Percentiles rank a stretch among this genome's conserved stretches.
Evolutionary conservation across 192 early-diverging fungal genomes (phyloP).

Genomic region (Cetraspora pellucida): DNA sequence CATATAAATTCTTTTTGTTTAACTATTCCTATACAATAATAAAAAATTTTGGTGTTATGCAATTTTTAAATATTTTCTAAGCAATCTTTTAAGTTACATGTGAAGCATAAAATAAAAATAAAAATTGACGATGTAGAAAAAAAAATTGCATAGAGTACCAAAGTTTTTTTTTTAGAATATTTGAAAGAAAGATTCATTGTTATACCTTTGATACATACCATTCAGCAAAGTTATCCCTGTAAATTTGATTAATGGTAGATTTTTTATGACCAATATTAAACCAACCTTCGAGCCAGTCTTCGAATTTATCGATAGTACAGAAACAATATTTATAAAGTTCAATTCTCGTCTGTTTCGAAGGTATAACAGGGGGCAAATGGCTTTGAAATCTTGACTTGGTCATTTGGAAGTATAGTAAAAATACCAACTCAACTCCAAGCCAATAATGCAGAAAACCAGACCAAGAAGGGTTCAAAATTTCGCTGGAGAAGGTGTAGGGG

Average conservation of each 20-base stretch:
- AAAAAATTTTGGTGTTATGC: too few species aligned
- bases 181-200: too few species aligned
- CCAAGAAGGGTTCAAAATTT: neutral
- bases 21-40: too few species aligned
- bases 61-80: too few species aligned
- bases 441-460: constrained; percentile 6
- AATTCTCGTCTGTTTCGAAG: neutral
- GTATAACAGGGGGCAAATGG: neutral
- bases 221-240: neutral
- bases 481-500: neutral
- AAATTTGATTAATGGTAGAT: neutral
- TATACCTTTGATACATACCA: constrained; percentile 25
- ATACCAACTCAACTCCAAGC: constrained; percentile 11
- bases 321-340: neutral
- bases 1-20: too few species aligned
- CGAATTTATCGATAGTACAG: neutral
- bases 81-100: too few species aligned
- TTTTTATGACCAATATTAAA: constrained; percentile 8
- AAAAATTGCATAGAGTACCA: too few species aligned
- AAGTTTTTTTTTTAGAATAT: too few species aligned
- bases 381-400: constrained; percentile 11
- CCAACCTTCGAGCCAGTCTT: constrained; percentile 21
- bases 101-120: too few species aligned
- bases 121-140: too few species aligned
- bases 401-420: constrained; percentile 4